These are phyloP conservation scores for Pyracantha coccinea DNA, from an alignment of 331 rosid genomes.

Conservation along the genomic window DNA sequence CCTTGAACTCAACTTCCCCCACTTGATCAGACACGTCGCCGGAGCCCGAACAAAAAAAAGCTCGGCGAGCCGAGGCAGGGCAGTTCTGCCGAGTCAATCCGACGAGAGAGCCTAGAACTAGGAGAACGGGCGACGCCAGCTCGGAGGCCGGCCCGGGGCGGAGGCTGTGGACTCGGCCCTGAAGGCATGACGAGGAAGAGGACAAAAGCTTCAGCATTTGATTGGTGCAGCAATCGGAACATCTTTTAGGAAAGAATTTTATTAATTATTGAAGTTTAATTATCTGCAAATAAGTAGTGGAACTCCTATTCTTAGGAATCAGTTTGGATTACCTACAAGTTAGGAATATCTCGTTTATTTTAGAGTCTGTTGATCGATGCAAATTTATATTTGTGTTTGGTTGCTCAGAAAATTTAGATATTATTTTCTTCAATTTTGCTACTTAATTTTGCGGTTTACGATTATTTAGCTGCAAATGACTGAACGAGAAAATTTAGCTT, in stretches of 20 bases:
- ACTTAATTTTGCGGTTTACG: background rate
- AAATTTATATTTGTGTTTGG: background rate
- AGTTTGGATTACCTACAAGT: no score
- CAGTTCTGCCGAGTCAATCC: constrained; percentile 10
- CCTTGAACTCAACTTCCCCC: constrained; percentile 45
- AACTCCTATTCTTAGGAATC: no score
- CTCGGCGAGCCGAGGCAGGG: constrained; percentile 26
- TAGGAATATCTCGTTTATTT: no score
- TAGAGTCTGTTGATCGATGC: background rate
- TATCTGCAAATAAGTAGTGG: no score
- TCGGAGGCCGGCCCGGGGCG: constrained; percentile 28
- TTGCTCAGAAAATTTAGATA: background rate
- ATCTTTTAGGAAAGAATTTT: no score
- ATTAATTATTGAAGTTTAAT: no score
- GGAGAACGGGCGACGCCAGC: constrained; percentile 37
- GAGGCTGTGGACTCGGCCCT: constrained; percentile 33
- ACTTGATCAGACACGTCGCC: constrained; percentile 44
- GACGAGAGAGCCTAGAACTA: constrained; percentile 36
- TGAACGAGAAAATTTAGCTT: no score
- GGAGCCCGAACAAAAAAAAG: constrained; percentile 64
- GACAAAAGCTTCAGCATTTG: constrained; percentile 73
- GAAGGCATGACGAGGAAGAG: constrained; percentile 31
- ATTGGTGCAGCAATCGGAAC: background rate
- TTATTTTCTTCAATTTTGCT: background rate
- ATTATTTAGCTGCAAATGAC: background rate